A percentile compares a stretch with the other conserved stretches of the same genome.
phyloP scores from a whole-genome alignment of 495 filamentous ascomycete species.

The Penicillium herquei region DNA sequence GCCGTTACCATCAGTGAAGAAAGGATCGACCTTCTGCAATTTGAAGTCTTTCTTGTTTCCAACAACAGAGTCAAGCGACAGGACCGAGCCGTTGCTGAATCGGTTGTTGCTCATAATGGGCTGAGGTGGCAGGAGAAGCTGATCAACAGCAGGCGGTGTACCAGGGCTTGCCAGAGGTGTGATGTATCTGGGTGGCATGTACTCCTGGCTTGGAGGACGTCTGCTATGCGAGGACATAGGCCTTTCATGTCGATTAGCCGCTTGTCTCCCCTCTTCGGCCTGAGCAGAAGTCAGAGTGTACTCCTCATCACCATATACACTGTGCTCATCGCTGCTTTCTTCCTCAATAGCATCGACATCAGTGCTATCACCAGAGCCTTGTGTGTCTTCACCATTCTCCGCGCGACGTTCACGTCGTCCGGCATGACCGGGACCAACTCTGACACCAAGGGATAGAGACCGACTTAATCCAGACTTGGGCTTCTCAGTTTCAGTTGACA shows the following conservation, averaged over 20 bases:
- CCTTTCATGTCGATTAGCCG: conserved; percentile 15
- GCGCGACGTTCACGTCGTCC: conserved; percentile 32
- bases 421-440: conserved; percentile 44
- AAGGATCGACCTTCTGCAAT: conserved; percentile 69
- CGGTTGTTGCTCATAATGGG: conserved; percentile 33
- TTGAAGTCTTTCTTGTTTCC: conserved; percentile 61
- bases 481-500: conserved; percentile 31
- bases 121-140: conserved; percentile 30
- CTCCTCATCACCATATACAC: conserved; percentile 44
- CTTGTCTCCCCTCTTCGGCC: conserved; percentile 37
- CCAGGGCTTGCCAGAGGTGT: conserved; percentile 26
- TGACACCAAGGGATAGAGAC: conserved; percentile 44
- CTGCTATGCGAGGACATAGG: conserved; percentile 3
- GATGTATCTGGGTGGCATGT: conserved; percentile 16
- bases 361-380: conserved; percentile 21
- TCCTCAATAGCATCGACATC: conserved; percentile 31
- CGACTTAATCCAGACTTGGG: conserved; percentile 38
- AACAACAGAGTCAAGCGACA: conserved; percentile 54
- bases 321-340: conserved; percentile 43
- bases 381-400: neutral
- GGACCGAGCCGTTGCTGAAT: conserved; percentile 47
- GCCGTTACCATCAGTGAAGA: conserved; percentile 66
- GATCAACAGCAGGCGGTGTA: conserved; percentile 34
- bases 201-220: conserved; percentile 33
- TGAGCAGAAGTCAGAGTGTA: conserved; percentile 43